phyloP scores from a whole-genome alignment of 2,329 filamentous ascomycete genomes.

The Pestalotiopsis sp. region DNA sequence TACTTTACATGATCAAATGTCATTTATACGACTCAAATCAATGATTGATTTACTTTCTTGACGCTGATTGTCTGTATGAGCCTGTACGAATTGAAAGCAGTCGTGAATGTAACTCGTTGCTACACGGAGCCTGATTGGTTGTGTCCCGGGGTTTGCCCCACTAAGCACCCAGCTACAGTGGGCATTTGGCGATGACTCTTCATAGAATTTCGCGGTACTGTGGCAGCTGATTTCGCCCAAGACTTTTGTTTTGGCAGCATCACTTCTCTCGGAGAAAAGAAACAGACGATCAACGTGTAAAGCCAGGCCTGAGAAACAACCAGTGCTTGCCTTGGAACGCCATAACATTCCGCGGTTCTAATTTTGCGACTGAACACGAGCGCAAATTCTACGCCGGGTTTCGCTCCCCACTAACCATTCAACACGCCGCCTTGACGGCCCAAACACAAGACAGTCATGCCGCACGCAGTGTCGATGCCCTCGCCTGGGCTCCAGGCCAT shows the following conservation, averaged over 20 bases:
- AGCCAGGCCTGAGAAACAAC: neutral
- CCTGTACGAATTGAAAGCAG: neutral
- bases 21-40: no score
- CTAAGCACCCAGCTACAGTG: neutral
- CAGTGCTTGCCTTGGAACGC: neutral
- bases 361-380: neutral
- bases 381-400: neutral
- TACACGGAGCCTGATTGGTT: neutral
- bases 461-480: constrained; percentile 74
- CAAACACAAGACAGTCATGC: constrained; percentile 54
- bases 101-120: neutral
- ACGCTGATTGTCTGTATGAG: neutral
- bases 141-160: neutral
- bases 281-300: neutral
- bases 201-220: neutral
- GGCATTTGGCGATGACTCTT: constrained; percentile 10
- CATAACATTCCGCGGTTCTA: neutral
- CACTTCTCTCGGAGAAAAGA: no score
- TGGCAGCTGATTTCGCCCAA: neutral
- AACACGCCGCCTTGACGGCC: constrained; percentile 3
- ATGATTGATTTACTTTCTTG: no score
- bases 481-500: constrained; percentile 79
- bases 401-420: neutral
- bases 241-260: neutral
- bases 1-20: no score